These are phyloP conservation scores for Dendrocalamus latiflorus DNA, from an alignment of 202 grass and related monocot genomes.

Conservation along the genomic window DNA sequence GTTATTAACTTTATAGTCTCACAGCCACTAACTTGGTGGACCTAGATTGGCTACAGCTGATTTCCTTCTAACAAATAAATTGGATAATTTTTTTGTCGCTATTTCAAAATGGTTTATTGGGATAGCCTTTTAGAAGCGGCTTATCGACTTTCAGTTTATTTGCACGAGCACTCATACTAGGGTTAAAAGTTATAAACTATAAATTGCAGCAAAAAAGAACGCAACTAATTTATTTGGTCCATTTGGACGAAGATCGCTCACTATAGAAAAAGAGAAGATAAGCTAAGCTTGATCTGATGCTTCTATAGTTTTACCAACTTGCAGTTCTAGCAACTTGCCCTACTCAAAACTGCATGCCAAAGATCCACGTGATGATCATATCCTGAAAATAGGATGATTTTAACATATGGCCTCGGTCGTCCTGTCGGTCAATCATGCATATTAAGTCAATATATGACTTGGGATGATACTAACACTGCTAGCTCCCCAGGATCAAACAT, in stretches of 20 bases:
- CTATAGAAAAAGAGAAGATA: neutral
- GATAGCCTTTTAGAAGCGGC: no score
- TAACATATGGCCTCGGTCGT: neutral
- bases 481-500: neutral
- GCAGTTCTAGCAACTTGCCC: neutral
- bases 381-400: neutral
- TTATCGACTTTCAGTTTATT: no score
- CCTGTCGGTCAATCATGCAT: neutral
- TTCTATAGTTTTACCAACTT: neutral
- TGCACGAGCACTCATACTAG: no score
- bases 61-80: no score
- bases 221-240: neutral
- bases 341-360: neutral
- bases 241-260: neutral
- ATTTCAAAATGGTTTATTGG: no score
- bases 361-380: neutral
- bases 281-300: neutral
- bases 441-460: no score
- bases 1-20: neutral
- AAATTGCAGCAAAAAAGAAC: no score
- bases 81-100: no score
- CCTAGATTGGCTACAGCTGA: no score
- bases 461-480: neutral
- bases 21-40: no score
- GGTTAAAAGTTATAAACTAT: no score